Evolutionary conservation across 169 alveolate genomes (phyloP).

Genomic region (Cryptosporidium sp.): DNA sequence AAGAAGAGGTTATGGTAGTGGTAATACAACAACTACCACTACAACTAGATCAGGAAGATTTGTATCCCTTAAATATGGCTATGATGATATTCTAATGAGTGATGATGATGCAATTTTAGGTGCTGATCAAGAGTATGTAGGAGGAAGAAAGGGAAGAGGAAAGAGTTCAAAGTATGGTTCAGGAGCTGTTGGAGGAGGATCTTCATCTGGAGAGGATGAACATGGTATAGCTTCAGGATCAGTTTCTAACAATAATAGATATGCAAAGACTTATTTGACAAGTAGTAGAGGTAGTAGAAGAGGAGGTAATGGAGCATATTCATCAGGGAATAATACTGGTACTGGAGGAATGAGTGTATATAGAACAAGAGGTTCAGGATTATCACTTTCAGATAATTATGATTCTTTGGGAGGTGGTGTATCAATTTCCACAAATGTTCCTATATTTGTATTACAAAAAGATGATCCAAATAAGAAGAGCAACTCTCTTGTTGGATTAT

Average conservation of each 20-base stretch:
- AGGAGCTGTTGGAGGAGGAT: conserved; percentile 25
- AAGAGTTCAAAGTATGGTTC: conserved; percentile 9
- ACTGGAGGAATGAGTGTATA: conserved; percentile 24
- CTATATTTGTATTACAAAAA: conserved; percentile 64
- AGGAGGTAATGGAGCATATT: not conserved
- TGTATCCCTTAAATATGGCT: conserved; percentile 65
- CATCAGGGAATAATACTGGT: not conserved
- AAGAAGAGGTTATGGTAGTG: conserved; percentile 36
- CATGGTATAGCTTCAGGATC: conserved; percentile 3
- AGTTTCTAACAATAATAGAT: conserved; percentile 9
- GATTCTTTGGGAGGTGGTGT: conserved; percentile 13
- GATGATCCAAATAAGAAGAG: conserved; percentile 54
- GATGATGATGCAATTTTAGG: conserved; percentile 56
- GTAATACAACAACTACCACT: not conserved
- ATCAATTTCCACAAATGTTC: conserved; percentile 28
- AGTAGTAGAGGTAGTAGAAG: conserved; percentile 24
- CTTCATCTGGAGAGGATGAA: conserved; percentile 73
- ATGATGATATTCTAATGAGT: conserved; percentile 68
- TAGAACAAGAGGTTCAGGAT: conserved; percentile 66
- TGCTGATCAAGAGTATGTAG: conserved; percentile 46
- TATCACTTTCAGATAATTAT: conserved; percentile 9
- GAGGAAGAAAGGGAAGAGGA: conserved; percentile 72
- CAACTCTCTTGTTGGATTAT: conserved; percentile 58
- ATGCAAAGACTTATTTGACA: conserved; percentile 67
- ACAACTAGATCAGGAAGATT: conserved; percentile 74